Conservation (phyloP, 306 rosid genomes). For the Heteromeles arbutifolia region DNA sequence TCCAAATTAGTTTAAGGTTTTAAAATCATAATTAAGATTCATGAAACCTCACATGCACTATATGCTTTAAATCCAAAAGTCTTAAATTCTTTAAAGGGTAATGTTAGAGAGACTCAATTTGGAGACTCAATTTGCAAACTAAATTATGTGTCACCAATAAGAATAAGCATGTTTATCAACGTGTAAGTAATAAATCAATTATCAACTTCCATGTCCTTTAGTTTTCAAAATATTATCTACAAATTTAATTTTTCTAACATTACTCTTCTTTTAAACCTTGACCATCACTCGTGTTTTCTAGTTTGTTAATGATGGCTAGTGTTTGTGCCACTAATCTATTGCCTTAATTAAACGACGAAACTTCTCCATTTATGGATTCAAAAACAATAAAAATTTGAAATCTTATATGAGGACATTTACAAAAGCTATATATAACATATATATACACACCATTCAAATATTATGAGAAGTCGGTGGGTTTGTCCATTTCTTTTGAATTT, state of each 20-base stretch:
- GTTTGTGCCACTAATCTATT: neutral
- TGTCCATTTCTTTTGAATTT: slow-evolving; percentile 13
- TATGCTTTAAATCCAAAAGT: neutral
- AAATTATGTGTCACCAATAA: too few relatives aligned
- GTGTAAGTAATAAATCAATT: too few relatives aligned
- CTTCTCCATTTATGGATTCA: neutral
- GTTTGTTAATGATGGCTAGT: neutral
- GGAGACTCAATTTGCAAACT: too few relatives aligned
- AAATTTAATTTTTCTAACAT: too few relatives aligned
- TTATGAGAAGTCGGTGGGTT: slow-evolving; percentile 1
- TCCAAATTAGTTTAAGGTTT: neutral
- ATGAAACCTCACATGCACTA: neutral
- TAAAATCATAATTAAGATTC: neutral
- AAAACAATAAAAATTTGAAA: neutral
- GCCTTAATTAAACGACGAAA: neutral
- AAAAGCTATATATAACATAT: neutral
- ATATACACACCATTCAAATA: neutral
- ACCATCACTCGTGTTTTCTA: neutral
- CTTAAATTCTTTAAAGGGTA: neutral
- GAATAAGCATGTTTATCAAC: too few relatives aligned
- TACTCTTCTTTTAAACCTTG: neutral
- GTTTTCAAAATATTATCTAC: too few relatives aligned
- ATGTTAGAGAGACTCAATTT: too few relatives aligned
- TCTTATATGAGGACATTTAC: neutral
- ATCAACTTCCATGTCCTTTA: too few relatives aligned